Conservation (phyloP, 2,329 filamentous ascomycete species). For the Coleophoma crateriformis region DNA sequence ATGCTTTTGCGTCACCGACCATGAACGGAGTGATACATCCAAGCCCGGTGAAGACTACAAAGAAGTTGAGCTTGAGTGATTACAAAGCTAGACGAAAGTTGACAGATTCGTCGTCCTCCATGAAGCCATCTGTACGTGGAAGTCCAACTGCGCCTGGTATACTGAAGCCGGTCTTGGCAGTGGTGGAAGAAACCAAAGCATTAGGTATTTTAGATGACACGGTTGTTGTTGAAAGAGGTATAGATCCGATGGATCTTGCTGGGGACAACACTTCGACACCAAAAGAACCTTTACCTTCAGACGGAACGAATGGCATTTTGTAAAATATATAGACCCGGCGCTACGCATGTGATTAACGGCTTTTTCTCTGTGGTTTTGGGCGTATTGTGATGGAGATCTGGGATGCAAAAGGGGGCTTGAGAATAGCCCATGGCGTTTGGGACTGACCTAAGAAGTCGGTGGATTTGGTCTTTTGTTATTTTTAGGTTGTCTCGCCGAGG, state of each 20-base stretch:
- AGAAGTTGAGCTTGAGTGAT: conserved; percentile 62
- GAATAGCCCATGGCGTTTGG: conserved; percentile 14
- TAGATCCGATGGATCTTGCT: conserved; percentile 11
- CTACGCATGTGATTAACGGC: conserved; percentile 10
- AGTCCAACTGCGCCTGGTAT: conserved; percentile 26
- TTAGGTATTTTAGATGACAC: conserved; percentile 26
- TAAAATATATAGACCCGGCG: conserved; percentile 30
- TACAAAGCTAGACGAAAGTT: conserved; percentile 47
- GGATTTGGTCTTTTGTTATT: not conserved
- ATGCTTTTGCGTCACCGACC: conserved; percentile 35
- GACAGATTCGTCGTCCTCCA: conserved; percentile 10
- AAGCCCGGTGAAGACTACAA: conserved; percentile 52
- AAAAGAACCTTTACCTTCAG: conserved; percentile 10
- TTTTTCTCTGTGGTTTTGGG: conserved; percentile 17
- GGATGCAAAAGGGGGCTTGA: conserved; percentile 19
- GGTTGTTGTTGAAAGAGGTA: conserved; percentile 26
- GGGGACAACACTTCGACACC: not conserved
- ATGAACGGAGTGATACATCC: conserved; percentile 42
- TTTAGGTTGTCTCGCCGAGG: no score
- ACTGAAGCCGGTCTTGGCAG: conserved; percentile 32
- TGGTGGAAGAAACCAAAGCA: conserved; percentile 35
- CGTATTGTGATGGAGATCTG: conserved; percentile 9
- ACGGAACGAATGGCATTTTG: conserved; percentile 24
- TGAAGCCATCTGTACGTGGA: conserved; percentile 17
- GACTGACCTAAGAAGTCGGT: no score